Evolutionary conservation across 2,329 filamentous ascomycete species (phyloP), one percentile per base, ranked within the genome.

Genomic region (Xylariaceae sp.): DNA sequence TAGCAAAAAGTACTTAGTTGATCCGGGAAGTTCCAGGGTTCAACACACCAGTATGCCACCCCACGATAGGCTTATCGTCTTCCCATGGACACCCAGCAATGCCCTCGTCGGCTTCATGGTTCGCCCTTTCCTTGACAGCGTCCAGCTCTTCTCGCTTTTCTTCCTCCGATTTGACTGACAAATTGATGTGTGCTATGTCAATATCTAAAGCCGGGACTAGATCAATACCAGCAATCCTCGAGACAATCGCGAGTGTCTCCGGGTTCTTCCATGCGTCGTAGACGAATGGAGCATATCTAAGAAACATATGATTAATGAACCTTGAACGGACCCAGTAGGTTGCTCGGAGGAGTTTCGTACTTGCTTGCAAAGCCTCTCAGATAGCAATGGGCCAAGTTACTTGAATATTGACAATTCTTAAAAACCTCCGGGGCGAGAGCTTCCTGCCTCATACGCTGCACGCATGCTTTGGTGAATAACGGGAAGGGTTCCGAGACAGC

Each of bases 401-500:
- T 82, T 31, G 75, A 76, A 62, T 75, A 85, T 44, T 72, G 72
- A 64, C 76, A 83, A 39, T 82, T 78, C 9, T 74, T 66, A 55
- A 77, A 72, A 3, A 85, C 80, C 35, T 78, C 72, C 0, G 77
- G 71, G 42, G 75, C 75, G 36, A 85, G 70, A n/a, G 86, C 75
- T 62, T 87, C 83, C 3, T 68, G 68, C 47, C 84, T 74, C 75
- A 87, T 85, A 45, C 77, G 74, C 59, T 77, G 67, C 44, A 87
- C 73, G 2, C 83, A 82, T 42, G 84, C 80, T 31, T 73, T 61
- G 11, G 78, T 79, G 66, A 87, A 87, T 19, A 87, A 72, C 3
- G 73, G 72, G 63, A 87, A 87, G 0, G 83, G 82, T 50, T 85
- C 78, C 0, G 82, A 84, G 45, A 85, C 82, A 11, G 82, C 84